Base-by-base conservation (phyloP, 2,329 filamentous ascomycete species). In the Daldinia sp. region DNA sequence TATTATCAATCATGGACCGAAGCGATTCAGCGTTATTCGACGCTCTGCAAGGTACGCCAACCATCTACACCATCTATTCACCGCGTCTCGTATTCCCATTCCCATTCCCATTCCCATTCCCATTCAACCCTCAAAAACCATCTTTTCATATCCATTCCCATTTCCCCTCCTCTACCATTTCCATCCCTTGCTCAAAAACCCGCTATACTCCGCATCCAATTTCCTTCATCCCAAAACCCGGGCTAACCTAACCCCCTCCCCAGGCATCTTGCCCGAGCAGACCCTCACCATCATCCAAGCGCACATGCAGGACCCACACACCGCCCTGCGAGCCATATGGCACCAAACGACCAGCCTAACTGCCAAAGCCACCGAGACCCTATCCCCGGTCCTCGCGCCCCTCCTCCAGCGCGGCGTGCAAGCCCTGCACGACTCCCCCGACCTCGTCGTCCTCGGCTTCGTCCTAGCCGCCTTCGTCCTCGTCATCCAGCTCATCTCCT, bases 401-500 rank as follows among this genome's bases (percentile, higher is more conserved):
- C 51, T 81, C 11, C 61, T 81, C 55, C 79, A 83, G 71, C 77
- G 76, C 58, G 68, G 72, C 7, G 60, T 79, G 52, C 64, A 71
- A 27, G 64, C 74, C 15, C 73, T 79, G 30, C 73, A 77, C 64
- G 72, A 78, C 58, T 77, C 77, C 17, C 79, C 81, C 21, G 79
- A 81, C 72, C 29, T 80, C 17, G 77, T 81, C 11, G 72, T 81
- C 6, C 72, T 81, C 10, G 75, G 83, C 57, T 76, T 83, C 47
- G 80, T 84, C 8, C 77, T 90, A 52, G 79, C 81, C 11, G 71
- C 88, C 7, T 79, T 91, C 3, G 77, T 89, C 43, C 69, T 88
- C 27, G 78, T 88, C 57, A 76, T 94, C 52, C 81, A 93, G 73
- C 75, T 94, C 58, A 80, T 95, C 39, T 84, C 89, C 74, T 90